Evolutionary conservation across 164 flowering plant genomes (phyloP), one percentile per base, ranked within the genome.

Genomic region (Tetrastigma voinierianum): DNA sequence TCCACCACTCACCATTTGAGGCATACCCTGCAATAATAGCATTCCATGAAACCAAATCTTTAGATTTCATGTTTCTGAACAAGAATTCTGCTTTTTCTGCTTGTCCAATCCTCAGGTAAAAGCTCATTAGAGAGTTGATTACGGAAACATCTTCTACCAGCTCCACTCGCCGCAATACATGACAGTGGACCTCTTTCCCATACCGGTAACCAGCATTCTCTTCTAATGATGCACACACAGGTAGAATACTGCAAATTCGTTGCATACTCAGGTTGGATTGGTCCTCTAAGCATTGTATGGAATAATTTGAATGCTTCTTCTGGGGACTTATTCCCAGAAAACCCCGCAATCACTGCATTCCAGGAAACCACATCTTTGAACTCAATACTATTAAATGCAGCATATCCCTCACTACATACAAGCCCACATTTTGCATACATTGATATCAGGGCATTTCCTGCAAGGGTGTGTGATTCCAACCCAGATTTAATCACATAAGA

Each of bases 31-130:
- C 79, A 77, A 93, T 89, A 11, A 86, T 67, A 46, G 93, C 79
- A 75, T 93, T 90, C 98, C 98, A 90, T 18, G 96, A 86, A 68
- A 92, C 88, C 75, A 83, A 56, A 77, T 92, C 96, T 74, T 81
- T 81, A 15, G 68, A 68, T 45, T 62, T 20, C 88, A 86, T 85
- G 58, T 69, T 69, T 24, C 61, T 19, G 56, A 93, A 93, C 68
- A 90, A 44, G 47, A 45, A 59, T 59, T 84, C 86, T n/a, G 88
- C 91, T 64, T 80, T 82, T 68, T 69, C 58, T 69, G 79, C 52
- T 46, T 51, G 57, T 62, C 91, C 89, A 49, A 74, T 71, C 74
- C 85, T 86, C 66, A 83, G 74, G 77, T 93, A 93, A 70, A 83
- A 89, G 58, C 89, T 87, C 59, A 93, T 11, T 51, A 93, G 72